Percentiles rank a stretch among this genome's conserved stretches.
phyloP scores from a whole-genome alignment of 306 rosid genomes.

The Castanea mollissima region DNA sequence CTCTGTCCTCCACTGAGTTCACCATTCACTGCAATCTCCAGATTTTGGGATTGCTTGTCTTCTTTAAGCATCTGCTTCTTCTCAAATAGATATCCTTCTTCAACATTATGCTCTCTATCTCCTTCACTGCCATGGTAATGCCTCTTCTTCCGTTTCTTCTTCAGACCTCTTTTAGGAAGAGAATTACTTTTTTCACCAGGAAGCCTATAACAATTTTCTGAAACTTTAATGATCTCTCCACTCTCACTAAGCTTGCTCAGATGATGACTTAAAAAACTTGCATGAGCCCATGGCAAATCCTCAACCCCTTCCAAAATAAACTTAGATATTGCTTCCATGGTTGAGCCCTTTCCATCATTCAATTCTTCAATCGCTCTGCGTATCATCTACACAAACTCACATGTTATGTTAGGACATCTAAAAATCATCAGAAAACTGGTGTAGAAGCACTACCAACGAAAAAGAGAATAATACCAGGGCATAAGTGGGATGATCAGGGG shows the following conservation, averaged over 20 bases:
- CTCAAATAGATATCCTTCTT: background rate
- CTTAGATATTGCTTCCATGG: slow-evolving; percentile 31
- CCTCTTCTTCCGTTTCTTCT: slow-evolving; percentile 1
- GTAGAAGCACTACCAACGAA: background rate
- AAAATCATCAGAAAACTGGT: background rate
- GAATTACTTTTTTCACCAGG: background rate
- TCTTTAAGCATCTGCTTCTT: background rate
- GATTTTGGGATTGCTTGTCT: too few species aligned
- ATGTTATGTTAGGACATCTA: background rate
- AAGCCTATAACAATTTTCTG: slow-evolving; percentile 17
- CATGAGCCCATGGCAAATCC: slow-evolving; percentile 45
- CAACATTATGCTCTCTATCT: background rate
- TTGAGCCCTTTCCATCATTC: slow-evolving; percentile 21
- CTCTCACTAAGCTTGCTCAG: slow-evolving; percentile 24
- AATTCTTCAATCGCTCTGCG: slow-evolving; percentile 25
- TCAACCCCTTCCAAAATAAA: slow-evolving; percentile 20
- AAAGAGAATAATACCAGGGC: slow-evolving; percentile 17
- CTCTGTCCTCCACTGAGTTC: too few species aligned
- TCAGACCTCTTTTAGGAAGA: background rate
- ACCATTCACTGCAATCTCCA: too few species aligned
- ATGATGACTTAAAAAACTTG: slow-evolving; percentile 30
- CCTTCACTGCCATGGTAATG: slow-evolving; percentile 6
- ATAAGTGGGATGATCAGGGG: slow-evolving; percentile 25
- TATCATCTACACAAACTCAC: slow-evolving; percentile 38
- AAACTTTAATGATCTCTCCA: slow-evolving; percentile 20